Percentiles rank a stretch among this genome's conserved stretches.
These are phyloP conservation scores for Xanthoconium purpureum DNA, from an alignment of 768 basidiomycete species.

Conservation along the genomic window DNA sequence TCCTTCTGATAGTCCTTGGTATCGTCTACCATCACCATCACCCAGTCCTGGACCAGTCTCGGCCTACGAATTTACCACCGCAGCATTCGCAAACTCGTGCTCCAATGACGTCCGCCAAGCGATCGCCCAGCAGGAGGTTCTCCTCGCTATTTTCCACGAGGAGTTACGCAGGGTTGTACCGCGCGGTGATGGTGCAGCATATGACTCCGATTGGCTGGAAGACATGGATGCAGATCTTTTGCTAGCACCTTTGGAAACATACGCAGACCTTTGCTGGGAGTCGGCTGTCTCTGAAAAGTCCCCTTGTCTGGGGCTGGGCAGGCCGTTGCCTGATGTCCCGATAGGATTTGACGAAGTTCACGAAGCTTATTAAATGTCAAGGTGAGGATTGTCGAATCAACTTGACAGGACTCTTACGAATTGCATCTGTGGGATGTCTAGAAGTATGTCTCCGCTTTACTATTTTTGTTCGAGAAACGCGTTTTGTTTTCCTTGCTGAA, in stretches of 20 bases:
- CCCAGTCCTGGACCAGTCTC: conserved; percentile 26
- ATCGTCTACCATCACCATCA: conserved; percentile 31
- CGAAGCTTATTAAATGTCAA: conserved; percentile 11
- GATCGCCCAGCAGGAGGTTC: conserved; percentile 32
- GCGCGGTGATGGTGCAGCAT: conserved; percentile 3
- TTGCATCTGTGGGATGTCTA: background rate
- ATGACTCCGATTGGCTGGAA: conserved; percentile 28
- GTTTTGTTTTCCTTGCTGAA: background rate
- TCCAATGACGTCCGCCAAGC: conserved; percentile 33
- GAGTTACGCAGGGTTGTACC: conserved; percentile 28
- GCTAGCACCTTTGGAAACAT: conserved; percentile 27
- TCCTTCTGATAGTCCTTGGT: conserved; percentile 39
- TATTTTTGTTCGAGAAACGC: conserved; percentile 11
- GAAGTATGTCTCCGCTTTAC: background rate
- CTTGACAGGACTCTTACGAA: background rate
- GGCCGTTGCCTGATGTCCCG: conserved; percentile 27
- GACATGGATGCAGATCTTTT: conserved; percentile 29
- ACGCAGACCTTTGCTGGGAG: conserved; percentile 30
- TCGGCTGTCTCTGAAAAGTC: conserved; percentile 24
- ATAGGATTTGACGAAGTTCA: conserved; percentile 26
- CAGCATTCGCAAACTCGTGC: conserved; percentile 25
- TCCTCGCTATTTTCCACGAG: conserved; percentile 32
- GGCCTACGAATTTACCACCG: conserved; percentile 17
- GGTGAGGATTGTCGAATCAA: conserved; percentile 2
- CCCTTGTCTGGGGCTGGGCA: conserved; percentile 2